Base-by-base conservation (phyloP, 805 yeast species). In the Metschnikowia kunwiensis region DNA sequence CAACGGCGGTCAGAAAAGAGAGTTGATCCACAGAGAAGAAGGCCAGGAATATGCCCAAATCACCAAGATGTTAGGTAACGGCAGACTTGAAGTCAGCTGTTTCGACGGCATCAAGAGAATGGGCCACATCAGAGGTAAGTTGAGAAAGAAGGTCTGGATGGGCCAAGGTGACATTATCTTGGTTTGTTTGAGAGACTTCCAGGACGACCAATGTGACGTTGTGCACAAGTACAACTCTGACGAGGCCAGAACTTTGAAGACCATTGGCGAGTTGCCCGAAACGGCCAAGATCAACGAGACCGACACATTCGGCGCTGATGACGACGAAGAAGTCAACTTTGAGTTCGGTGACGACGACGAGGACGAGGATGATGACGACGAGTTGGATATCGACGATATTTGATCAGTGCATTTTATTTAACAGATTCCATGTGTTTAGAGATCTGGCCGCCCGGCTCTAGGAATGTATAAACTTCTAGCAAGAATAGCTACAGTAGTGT, bases 141-240 rank as follows among this genome's bases (percentile, higher is more conserved):
- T 93, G 70, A 86, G 99, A 78, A 93, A 93, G 82, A 93, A 91
- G 78, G 98, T 93, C 44, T 93, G 99, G 99, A 89, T 93, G 87
- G 86, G 86, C 31, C 97, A 88, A 65, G 98, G 98, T 72, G 99
- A 93, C 63, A 93, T 93, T 54, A 87, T 93, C 52, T 73, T 93
- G 59, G 93, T 91, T 31, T 89, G 96, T 6, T 78, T 93, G 55
- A 88, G 99, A 76, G 99, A 93, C 58, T 93, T 93, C 80, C 97
- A 93, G 70, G 97, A 91, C 58, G 96, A 86, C 46, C 95, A 86
- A 65, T 93, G 97, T 74, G 99, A 93, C 63, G 97, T 93, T 51
- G 91, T 93, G 40, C 94, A 91, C 66, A 93, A 93, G 69, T 93
- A 83, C 69, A 87, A 85, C 65, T 82, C 96, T 34, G 99, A 93